These are phyloP conservation scores for Ophiocordyceps camponoti-saundersi DNA, from an alignment of 2,329 filamentous ascomycete species.

Conservation along the genomic window DNA sequence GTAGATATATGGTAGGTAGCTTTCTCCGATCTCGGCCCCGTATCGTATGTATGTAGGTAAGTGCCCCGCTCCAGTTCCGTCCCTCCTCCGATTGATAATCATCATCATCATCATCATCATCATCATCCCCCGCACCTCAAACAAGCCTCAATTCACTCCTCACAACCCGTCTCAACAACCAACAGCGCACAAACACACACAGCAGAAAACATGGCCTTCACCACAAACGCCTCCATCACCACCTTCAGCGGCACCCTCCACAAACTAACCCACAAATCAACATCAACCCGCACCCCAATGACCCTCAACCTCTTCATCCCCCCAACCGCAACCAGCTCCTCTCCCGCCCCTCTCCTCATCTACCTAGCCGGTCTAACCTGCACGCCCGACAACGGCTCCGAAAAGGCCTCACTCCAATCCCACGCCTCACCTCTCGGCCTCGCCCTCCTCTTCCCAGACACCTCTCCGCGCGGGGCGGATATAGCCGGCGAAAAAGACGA, in stretches of 20 bases:
- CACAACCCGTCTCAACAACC: too few relatives aligned
- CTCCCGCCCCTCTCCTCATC: constrained; percentile 63
- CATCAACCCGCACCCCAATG: constrained; percentile 74
- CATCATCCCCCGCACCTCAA: too few relatives aligned
- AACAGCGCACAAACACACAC: too few relatives aligned
- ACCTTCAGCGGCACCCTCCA: constrained; percentile 88
- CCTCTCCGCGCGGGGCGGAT: constrained; percentile 69
- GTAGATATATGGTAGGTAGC: too few relatives aligned
- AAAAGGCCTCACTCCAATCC: constrained; percentile 84
- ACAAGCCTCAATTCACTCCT: too few relatives aligned
- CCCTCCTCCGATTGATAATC: too few relatives aligned
- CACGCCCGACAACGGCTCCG: constrained; percentile 70
- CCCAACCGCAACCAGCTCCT: constrained; percentile 38
- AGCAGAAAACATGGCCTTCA: constrained; percentile 53
- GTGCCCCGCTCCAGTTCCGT: too few relatives aligned
- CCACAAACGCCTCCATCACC: constrained; percentile 75
- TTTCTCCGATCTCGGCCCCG: too few relatives aligned
- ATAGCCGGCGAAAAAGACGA: constrained; percentile 72
- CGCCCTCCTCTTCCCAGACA: constrained; percentile 91
- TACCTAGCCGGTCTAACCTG: constrained; percentile 92
- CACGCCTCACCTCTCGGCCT: constrained; percentile 65
- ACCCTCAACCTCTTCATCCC: constrained; percentile 84
- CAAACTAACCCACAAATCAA: constrained; percentile 77
- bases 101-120: too few relatives aligned
- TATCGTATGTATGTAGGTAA: too few relatives aligned